Conservation (phyloP, 495 filamentous ascomycete species). For the Halenospora varia region DNA sequence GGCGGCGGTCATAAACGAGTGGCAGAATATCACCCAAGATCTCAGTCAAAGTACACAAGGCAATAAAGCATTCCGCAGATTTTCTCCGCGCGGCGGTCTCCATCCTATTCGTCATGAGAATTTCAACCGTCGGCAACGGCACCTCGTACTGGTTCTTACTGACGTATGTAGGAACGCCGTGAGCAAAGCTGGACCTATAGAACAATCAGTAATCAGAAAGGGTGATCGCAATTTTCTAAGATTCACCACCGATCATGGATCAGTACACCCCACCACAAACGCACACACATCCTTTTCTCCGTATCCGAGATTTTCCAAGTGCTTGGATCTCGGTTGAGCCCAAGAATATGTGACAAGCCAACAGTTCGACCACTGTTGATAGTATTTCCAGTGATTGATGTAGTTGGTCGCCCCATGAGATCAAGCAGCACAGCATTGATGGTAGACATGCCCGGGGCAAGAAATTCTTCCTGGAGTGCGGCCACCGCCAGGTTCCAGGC, state of each 20-base stretch:
- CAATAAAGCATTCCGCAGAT: slow-evolving; percentile 46
- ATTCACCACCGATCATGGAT: slow-evolving; percentile 52
- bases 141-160: slow-evolving; percentile 50
- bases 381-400: slow-evolving; percentile 50
- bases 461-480: slow-evolving; percentile 48
- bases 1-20: slow-evolving; percentile 44
- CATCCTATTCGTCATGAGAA: slow-evolving; percentile 4
- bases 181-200: slow-evolving; percentile 46
- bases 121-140: slow-evolving; percentile 38
- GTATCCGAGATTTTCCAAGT: slow-evolving; percentile 43
- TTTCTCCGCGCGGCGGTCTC: slow-evolving; percentile 40
- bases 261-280: slow-evolving; percentile 50
- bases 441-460: slow-evolving; percentile 45
- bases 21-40: slow-evolving; percentile 48
- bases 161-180: slow-evolving; percentile 48
- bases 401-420: slow-evolving; percentile 45
- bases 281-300: slow-evolving; percentile 44
- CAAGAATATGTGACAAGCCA: slow-evolving; percentile 47
- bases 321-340: slow-evolving; percentile 45
- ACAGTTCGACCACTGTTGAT: slow-evolving; percentile 46
- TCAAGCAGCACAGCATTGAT: slow-evolving; percentile 46
- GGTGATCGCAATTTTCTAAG: no score
- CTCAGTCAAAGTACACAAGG: slow-evolving; percentile 47
- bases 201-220: neutral
- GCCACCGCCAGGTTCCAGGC: slow-evolving; percentile 49